Evolutionary conservation across 106 monocot genomes (phyloP).

Genomic region (Phalaenopsis aphrodite): DNA sequence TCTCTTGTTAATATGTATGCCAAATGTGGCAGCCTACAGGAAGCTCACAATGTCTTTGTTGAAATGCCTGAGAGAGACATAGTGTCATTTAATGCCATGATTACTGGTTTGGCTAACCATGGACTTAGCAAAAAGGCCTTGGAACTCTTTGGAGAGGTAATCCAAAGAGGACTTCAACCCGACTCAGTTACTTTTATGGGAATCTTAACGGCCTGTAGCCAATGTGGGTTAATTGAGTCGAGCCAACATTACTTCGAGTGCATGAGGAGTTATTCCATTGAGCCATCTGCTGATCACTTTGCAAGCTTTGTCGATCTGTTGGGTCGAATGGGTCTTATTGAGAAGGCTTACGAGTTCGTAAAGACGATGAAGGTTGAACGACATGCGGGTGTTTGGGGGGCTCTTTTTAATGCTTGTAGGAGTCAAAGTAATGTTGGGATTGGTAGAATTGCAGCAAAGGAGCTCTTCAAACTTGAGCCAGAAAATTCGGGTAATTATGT

Average conservation of each 20-base stretch:
- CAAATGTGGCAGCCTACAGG: constrained; percentile 32
- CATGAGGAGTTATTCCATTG: constrained; percentile 30
- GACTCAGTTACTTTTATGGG: constrained; percentile 36
- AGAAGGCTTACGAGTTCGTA: constrained; percentile 28
- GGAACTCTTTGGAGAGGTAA: constrained; percentile 20
- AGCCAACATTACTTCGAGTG: constrained; percentile 23
- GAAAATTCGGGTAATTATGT: constrained; percentile 45
- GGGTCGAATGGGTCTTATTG: constrained; percentile 29
- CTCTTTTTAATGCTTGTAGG: constrained; percentile 40
- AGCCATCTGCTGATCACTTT: constrained; percentile 35
- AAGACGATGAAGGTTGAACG: constrained; percentile 27
- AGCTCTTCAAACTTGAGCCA: constrained; percentile 31
- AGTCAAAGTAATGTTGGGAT: constrained; percentile 14
- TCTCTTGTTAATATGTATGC: constrained; percentile 52
- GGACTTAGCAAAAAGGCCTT: constrained; percentile 30
- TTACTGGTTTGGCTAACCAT: constrained; percentile 32
- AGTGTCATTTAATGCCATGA: constrained; percentile 51
- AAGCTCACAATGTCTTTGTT: constrained; percentile 25
- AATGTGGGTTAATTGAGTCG: constrained; percentile 21
- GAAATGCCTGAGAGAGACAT: constrained; percentile 29
- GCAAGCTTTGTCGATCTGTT: constrained; percentile 51
- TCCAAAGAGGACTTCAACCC: constrained; percentile 23
- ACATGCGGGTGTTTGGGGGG: constrained; percentile 52
- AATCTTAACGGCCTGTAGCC: constrained; percentile 40
- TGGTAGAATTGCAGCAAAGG: constrained; percentile 27